Evolutionary conservation across 345 rosid species (phyloP).

Genomic region (Pelargonium nanum): DNA sequence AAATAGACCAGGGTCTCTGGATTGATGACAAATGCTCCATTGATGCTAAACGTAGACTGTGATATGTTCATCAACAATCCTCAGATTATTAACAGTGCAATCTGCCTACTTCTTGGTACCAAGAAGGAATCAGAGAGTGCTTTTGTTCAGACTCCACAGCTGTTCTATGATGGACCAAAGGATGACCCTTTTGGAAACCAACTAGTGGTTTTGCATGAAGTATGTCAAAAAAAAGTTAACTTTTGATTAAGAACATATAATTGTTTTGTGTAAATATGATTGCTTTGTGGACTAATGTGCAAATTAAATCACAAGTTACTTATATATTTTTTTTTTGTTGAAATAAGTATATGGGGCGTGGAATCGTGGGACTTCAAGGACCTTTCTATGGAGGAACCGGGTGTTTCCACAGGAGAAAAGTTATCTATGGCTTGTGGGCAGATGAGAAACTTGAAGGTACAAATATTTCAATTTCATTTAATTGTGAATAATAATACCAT

Average conservation of each 20-base stretch:
- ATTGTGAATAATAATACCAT: conserved; percentile 3
- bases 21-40: conserved; percentile 59
- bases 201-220: conserved; percentile 13
- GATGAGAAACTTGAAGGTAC: conserved; percentile 15
- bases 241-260: too few relatives aligned
- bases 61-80: conserved; percentile 61
- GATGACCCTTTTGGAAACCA: conserved; percentile 34
- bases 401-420: conserved; percentile 49
- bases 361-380: conserved; percentile 51
- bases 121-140: conserved; percentile 16
- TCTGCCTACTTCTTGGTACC: conserved; percentile 33
- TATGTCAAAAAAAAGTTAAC: neutral
- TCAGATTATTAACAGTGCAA: conserved; percentile 32
- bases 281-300: neutral
- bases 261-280: too few relatives aligned
- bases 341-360: conserved; percentile 21
- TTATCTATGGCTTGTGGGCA: conserved; percentile 41
- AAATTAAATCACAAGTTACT: neutral
- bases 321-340: neutral
- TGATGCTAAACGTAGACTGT: conserved; percentile 71
- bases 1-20: conserved; percentile 59
- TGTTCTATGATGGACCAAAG: conserved; percentile 24
- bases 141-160: conserved; percentile 49
- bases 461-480: conserved; percentile 6
- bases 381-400: conserved; percentile 44